phyloP scores from a whole-genome alignment of 164 flowering plant genomes.

The Stephania yunnanensis region DNA sequence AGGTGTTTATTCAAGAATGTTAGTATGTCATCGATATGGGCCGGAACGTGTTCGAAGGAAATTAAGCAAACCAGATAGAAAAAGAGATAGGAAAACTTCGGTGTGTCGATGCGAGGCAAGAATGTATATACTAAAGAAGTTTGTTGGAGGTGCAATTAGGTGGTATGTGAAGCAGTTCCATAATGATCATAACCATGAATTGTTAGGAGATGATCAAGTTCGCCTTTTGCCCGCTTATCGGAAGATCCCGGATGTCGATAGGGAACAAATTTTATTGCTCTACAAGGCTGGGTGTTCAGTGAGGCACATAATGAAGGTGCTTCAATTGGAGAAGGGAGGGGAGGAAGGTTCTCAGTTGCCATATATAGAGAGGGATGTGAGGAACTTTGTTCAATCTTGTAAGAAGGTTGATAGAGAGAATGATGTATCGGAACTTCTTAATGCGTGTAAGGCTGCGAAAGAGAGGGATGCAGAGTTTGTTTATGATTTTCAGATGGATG shows the following conservation, averaged over 20 bases:
- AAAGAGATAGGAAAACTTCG: constrained; percentile 56
- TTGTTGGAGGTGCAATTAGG: constrained; percentile 44
- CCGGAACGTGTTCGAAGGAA: constrained; percentile 50
- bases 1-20: constrained; percentile 59
- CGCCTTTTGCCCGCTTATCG: constrained; percentile 70
- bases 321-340: constrained; percentile 56
- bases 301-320: constrained; percentile 54
- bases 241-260: constrained; percentile 60
- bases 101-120: constrained; percentile 73
- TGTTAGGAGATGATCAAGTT: constrained; percentile 68
- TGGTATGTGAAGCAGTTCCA: constrained; percentile 63
- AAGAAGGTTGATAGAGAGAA: constrained; percentile 54
- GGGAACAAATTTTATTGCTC: constrained; percentile 56
- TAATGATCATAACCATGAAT: constrained; percentile 71
- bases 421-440: constrained; percentile 53
- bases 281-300: constrained; percentile 70
- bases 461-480: constrained; percentile 45
- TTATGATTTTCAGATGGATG: constrained; percentile 48
- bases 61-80: constrained; percentile 43
- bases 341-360: constrained; percentile 48
- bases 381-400: constrained; percentile 53
- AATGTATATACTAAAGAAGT: constrained; percentile 58
- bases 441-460: constrained; percentile 45
- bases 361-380: constrained; percentile 57
- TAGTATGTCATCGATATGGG: constrained; percentile 68